phyloP scores from a whole-genome alignment of 2,329 filamentous ascomycete genomes.

The Lojkania enalia region DNA sequence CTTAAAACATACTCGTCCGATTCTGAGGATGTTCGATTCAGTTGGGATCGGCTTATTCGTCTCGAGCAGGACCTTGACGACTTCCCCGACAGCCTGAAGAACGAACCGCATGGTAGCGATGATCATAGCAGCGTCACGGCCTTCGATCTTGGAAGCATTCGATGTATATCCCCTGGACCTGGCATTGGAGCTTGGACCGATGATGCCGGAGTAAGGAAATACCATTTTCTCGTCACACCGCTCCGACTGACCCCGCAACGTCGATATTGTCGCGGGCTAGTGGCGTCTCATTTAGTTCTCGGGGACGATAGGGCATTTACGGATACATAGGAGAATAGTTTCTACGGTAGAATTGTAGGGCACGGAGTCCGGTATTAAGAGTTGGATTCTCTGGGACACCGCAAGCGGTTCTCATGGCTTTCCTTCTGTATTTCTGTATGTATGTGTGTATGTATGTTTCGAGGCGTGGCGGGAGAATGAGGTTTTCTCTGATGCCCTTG shows the following conservation, averaged over 20 bases:
- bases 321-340: conserved; percentile 9
- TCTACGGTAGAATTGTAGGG: no score
- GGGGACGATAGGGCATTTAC: conserved; percentile 19
- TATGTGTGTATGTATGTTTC: no score
- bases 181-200: conserved; percentile 23
- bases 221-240: conserved; percentile 30
- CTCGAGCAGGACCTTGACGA: conserved; percentile 9
- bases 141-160: conserved; percentile 16
- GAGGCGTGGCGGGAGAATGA: no score
- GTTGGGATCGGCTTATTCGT: conserved; percentile 7
- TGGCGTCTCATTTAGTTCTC: conserved; percentile 24
- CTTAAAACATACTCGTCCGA: conserved; percentile 8
- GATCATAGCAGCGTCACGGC: conserved; percentile 14
- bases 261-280: conserved; percentile 32
- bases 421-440: no score
- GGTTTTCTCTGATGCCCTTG: no score
- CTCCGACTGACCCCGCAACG: conserved; percentile 36
- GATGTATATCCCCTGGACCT: conserved; percentile 26
- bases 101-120: conserved; percentile 15
- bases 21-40: conserved; percentile 5
- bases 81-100: conserved; percentile 14
- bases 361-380: no score
- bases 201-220: conserved; percentile 10
- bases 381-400: no score
- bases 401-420: no score